Conservation (phyloP, 208 protist genomes). For the Borovskyia barvae region DNA sequence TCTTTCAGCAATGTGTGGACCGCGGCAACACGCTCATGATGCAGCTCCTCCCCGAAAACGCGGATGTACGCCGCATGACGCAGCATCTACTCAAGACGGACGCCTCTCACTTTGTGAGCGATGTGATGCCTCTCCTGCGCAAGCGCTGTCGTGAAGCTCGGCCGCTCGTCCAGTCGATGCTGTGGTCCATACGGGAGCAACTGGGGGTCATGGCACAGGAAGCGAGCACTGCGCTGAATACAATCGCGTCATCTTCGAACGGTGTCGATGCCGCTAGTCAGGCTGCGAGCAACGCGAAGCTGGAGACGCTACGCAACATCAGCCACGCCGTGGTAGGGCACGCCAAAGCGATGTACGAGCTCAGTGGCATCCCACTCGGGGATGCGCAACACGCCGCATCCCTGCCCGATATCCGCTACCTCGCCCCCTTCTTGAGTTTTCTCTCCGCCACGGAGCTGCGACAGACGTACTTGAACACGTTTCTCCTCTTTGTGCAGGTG, state of each 20-base stretch:
- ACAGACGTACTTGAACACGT: slow-evolving; percentile 46
- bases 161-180: slow-evolving; percentile 66
- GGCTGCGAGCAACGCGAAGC: background rate
- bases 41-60: slow-evolving; percentile 44
- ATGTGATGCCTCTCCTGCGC: slow-evolving; percentile 64
- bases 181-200: slow-evolving; percentile 50
- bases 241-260: background rate
- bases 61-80: slow-evolving; percentile 59
- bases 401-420: slow-evolving; percentile 64
- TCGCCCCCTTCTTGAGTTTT: slow-evolving; percentile 77
- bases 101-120: slow-evolving; percentile 37
- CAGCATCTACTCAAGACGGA: slow-evolving; percentile 56
- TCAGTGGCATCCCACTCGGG: slow-evolving; percentile 39
- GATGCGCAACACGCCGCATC: slow-evolving; percentile 5
- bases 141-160: slow-evolving; percentile 48
- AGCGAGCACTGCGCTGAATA: background rate
- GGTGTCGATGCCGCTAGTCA: slow-evolving; percentile 4
- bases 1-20: slow-evolving; percentile 66
- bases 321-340: slow-evolving; percentile 40
- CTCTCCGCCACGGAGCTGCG: slow-evolving; percentile 45
- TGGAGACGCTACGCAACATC: slow-evolving; percentile 31
- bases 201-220: slow-evolving; percentile 41
- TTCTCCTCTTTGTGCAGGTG: slow-evolving; percentile 73
- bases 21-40: slow-evolving; percentile 51
- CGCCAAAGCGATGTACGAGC: slow-evolving; percentile 63